Evolutionary conservation across 2,329 filamentous ascomycete species (phyloP), one percentile per base, ranked within the genome.

Genomic region (Aspergillus jensenii): DNA sequence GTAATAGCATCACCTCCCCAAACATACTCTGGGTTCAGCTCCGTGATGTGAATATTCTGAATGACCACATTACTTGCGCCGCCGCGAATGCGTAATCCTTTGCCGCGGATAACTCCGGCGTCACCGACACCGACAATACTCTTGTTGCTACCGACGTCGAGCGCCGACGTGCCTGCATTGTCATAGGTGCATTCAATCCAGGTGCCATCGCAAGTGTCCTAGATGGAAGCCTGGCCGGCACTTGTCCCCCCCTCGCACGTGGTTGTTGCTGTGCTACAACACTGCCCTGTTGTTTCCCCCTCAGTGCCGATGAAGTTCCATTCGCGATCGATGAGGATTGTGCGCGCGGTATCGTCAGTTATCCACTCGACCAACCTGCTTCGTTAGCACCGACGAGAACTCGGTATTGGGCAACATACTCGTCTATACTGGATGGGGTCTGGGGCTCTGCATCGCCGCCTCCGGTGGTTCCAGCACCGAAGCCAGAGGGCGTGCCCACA

Each of bases 1-100:
- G 81, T 83, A 67, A 86, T 82, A 41, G 80, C 83, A 67, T 85
- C 83, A 50, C 83, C 83, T 53, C 83, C 83, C 83, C 83, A 85
- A 62, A 86, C 81, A 64, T 84, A 82, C 68, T 81, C 67, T 11
- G 82, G 78, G 74, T 86, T 85, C 44, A 86, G 71, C 83, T 85
- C 50, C 21, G 59, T 60, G 7, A 60, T 49, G 43, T 58, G 55
- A 15, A 61, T 56, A 45, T 61, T 61, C 62, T 84, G 85, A 67
- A 87, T 82, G 67, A 87, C 87, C 66, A 88, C 74, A 71, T 87
- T 85, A 66, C 70, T 78, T 27, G 76, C 76, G 54, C 74, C 74
- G 62, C 67, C 72, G 53, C 74, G 71, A 15, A 83, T 76, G 31
- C 81, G 78, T 21, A 85, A 70, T 54, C 83, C 83, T 75, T 84